These are phyloP conservation scores for Diplodia sapinea DNA, from an alignment of 2,329 filamentous ascomycete genomes.

Conservation along the genomic window DNA sequence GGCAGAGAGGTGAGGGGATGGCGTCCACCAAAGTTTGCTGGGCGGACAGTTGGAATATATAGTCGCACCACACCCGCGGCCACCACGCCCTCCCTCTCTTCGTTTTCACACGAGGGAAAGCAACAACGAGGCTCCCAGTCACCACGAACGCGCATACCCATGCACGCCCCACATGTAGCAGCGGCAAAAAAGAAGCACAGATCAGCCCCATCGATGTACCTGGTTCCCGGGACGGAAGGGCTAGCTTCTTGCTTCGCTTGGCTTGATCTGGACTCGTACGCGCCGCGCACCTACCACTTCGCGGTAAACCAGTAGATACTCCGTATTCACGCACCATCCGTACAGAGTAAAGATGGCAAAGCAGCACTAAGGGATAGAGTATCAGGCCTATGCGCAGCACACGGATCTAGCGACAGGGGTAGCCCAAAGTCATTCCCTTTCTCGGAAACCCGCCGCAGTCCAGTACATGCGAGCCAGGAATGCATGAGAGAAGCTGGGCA, in stretches of 20 bases:
- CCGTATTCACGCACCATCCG: background rate
- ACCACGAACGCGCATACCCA: background rate
- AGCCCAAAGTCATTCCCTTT: background rate
- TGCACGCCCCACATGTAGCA: background rate
- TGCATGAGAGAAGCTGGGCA: background rate
- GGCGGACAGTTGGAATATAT: background rate
- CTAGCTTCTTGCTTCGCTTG: conserved; percentile 7
- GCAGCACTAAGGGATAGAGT: background rate
- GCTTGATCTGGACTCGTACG: conserved; percentile 3
- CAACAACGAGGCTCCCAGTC: background rate
- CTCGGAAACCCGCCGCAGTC: background rate
- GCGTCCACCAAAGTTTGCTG: background rate
- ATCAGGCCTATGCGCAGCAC: background rate
- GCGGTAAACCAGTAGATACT: background rate
- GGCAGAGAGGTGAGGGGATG: background rate
- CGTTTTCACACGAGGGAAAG: background rate
- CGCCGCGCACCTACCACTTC: background rate
- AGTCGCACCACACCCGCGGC: background rate
- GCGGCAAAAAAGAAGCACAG: background rate
- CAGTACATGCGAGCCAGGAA: background rate
- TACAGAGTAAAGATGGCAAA: background rate
- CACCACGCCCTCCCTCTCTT: background rate
- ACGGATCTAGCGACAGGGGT: background rate
- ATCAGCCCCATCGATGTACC: background rate
- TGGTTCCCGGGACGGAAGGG: conserved; percentile 6